Evolutionary conservation across 257 asterid genomes (phyloP), one percentile per base, ranked within the genome.

Genomic region (Knoxia roxburghii): DNA sequence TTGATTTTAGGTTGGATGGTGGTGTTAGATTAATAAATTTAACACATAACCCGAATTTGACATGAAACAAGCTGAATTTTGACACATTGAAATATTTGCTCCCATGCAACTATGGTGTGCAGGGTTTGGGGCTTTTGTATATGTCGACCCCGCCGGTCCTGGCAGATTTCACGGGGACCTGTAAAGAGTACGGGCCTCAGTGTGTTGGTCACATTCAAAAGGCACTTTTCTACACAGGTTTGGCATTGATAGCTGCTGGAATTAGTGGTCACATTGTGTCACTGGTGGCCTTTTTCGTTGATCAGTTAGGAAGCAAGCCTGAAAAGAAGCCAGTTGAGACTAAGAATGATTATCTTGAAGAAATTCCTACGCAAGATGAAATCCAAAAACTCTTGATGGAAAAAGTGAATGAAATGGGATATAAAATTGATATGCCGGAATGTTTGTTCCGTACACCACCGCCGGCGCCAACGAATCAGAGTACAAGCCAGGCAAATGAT

Each of bases 191-290:
- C 37, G 50, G 55, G 65, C 64, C 64, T 13, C 29, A 68, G 23
- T 68, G 72, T 46, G 55, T 68, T 40, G 72, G 72, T 58, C 55
- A 41, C 27, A 39, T 40, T 26, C 65, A 68, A 58, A 68, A 55
- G 61, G 45, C 56, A 23, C 64, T 68, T 27, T 68, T 68, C 55
- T 68, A 68, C 56, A 39, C 65, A 57, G 56, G 63, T 24, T 40
- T 55, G 13, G 55, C 51, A 14, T 27, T 68, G 33, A 39, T 68
- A 43, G 64, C 55, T 11, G 56, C 59, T 9, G 65, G 64, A 41
- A 68, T 55, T 40, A 53, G 64, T 15, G 65, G 72, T 29, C 72
- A 68, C 64, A 68, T 68, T 55, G 72, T 68, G 4, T 55, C 72
- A 41, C 53, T 68, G 21, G 72, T 68, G 15, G 37, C 55, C 3